Evolutionary conservation across 2,329 filamentous ascomycete species (phyloP), one percentile per base, ranked within the genome.

Genomic region (Dactylellina sp.): DNA sequence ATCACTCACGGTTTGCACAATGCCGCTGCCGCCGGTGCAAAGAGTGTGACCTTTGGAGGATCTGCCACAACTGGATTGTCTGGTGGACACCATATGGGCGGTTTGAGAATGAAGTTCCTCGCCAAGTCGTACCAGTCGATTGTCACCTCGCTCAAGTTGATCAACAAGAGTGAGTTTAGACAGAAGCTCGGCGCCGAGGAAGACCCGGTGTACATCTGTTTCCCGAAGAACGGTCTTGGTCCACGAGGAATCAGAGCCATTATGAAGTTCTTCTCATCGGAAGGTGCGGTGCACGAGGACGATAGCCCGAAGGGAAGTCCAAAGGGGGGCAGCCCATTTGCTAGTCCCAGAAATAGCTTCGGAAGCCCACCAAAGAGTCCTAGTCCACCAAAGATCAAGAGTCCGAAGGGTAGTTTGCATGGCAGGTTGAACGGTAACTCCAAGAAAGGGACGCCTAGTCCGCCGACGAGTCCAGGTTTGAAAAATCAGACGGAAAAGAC

Each of bases 191-290:
- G 93, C 60, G 91, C 91, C 2, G 84, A 88, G 68, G 92, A 93
- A 74, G 93, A 97, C 79, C 88, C 91, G 52, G 88, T 94, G 25
- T 97, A 92, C 81, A 92, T 97, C 77, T 93, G 91, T 80, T 97
- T 96, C 82, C 93, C 93, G 42, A 89, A 90, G 68, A 89, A 93
- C 79, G 93, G 93, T 6, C 85, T 97, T 25, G 92, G 92, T 1
- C 88, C 93, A 49, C 87, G 89, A 75, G 93, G 93, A 46, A 88
- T 93, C 75, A 88, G 91, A 80, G 92, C 93, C n/a, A 88, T 97
- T 77, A 85, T 97, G 83, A 91, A 89, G 80, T 97, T 96, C 83
- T 74, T 74, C 61, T 74, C 70, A 2, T 66, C 61, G 9, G 70
- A 74, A 25, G 70, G 70, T 5, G 56, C 70, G 7, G 61, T 74